Conservation (phyloP, 768 basidiomycete genomes). For the Lepiota venenata region DNA sequence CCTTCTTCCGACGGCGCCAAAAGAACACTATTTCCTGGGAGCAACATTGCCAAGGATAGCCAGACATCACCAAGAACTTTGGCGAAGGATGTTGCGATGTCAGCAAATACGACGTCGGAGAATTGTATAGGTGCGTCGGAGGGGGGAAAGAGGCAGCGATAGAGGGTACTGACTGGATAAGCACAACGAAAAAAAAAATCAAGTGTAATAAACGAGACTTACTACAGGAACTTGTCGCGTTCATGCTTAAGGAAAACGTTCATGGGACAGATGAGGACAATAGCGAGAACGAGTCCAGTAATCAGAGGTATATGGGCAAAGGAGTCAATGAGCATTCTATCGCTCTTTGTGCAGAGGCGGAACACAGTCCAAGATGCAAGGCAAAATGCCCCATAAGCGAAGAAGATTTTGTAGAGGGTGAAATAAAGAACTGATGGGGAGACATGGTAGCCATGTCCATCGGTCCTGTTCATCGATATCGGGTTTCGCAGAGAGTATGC, state of each 20-base stretch:
- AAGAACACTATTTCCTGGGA: conserved; percentile 76
- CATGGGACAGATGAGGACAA: conserved; percentile 63
- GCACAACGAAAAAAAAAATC: conserved; percentile 4
- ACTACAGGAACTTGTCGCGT: conserved; percentile 78
- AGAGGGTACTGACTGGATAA: conserved; percentile 50
- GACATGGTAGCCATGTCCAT: conserved; percentile 13
- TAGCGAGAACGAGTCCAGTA: conserved; percentile 53
- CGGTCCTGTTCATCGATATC: not conserved
- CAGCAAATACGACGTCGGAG: conserved; percentile 90
- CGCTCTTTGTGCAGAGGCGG: conserved; percentile 53
- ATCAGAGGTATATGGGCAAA: conserved; percentile 77
- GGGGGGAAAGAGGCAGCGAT: conserved; percentile 72
- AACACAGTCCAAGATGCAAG: conserved; percentile 69
- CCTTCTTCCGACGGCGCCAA: conserved; percentile 58
- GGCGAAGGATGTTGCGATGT: conserved; percentile 94
- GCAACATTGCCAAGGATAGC: conserved; percentile 85
- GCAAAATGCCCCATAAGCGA: conserved; percentile 58
- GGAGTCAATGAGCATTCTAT: conserved; percentile 59
- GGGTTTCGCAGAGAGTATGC: conserved; percentile 18
- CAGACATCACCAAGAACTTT: conserved; percentile 95
- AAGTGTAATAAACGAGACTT: conserved; percentile 28
- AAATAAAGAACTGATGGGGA: conserved; percentile 38
- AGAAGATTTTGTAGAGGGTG: conserved; percentile 66
- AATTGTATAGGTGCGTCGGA: conserved; percentile 69
- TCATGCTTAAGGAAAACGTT: conserved; percentile 66